These are phyloP conservation scores for Malassezia psittaci DNA, from an alignment of 1,284 basidiomycete genomes.

Conservation along the genomic window DNA sequence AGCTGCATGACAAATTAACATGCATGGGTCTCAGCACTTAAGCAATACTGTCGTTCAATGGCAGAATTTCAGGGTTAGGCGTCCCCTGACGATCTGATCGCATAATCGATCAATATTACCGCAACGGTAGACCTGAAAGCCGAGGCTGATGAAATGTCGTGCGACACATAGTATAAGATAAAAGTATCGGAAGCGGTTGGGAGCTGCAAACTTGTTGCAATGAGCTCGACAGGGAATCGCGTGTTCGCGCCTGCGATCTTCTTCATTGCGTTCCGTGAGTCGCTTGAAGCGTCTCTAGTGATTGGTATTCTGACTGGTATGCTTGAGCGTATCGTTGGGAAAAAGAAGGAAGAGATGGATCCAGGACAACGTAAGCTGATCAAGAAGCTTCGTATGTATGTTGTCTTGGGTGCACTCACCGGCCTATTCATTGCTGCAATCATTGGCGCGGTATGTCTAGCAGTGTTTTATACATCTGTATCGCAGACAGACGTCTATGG, in stretches of 20 bases:
- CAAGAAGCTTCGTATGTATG: slow-evolving; percentile 24
- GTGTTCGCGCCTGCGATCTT: slow-evolving; percentile 45
- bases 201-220: background rate
- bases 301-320: slow-evolving; percentile 42
- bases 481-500: slow-evolving; percentile 53
- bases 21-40: too few relatives aligned
- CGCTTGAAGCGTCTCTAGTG: slow-evolving; percentile 41
- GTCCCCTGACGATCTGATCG: background rate
- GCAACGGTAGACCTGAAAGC: background rate
- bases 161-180: background rate
- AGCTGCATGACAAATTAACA: too few relatives aligned
- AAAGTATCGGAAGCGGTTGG: background rate
- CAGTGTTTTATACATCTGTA: slow-evolving; percentile 39
- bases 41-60: too few relatives aligned
- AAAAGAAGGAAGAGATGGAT: slow-evolving; percentile 21
- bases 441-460: slow-evolving; percentile 42
- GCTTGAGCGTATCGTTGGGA: slow-evolving; percentile 34
- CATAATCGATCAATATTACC: background rate
- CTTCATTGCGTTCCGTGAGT: slow-evolving; percentile 44
- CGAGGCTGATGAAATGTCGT: background rate
- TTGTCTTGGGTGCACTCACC: slow-evolving; percentile 26
- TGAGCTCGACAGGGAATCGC: slow-evolving; percentile 20
- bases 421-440: slow-evolving; percentile 34
- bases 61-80: too few relatives aligned
- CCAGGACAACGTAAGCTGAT: slow-evolving; percentile 21